phyloP scores from a whole-genome alignment of 2,329 filamentous ascomycete species.

The Fusarium sp. region DNA sequence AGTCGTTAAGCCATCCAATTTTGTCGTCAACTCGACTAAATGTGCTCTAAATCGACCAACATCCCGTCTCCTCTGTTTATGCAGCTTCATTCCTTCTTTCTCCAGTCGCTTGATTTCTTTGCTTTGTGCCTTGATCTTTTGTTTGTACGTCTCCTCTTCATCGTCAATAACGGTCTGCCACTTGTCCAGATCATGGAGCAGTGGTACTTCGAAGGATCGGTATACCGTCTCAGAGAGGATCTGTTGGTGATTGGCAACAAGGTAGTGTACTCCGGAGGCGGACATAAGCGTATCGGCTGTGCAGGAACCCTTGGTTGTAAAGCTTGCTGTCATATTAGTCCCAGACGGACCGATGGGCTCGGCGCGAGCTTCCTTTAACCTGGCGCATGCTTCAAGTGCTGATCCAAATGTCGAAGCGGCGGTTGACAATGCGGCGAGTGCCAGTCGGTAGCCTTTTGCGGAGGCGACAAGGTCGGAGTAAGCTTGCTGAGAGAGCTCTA shows the following conservation, averaged over 20 bases:
- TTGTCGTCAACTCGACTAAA: constrained; percentile 69
- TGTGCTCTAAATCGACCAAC: constrained; percentile 71
- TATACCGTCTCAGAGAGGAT: constrained; percentile 77
- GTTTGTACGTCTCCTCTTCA: constrained; percentile 69
- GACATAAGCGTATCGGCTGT: constrained; percentile 72
- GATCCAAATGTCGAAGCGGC: constrained; percentile 72
- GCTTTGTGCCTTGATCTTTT: constrained; percentile 63
- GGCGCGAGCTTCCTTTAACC: constrained; percentile 72
- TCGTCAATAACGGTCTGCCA: constrained; percentile 73
- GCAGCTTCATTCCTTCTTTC: constrained; percentile 71
- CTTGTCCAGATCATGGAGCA: constrained; percentile 75
- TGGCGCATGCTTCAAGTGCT: constrained; percentile 74
- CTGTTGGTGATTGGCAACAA: constrained; percentile 76
- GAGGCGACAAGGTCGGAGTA: constrained; percentile 70
- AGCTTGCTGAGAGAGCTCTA: constrained; percentile 69
- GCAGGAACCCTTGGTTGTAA: constrained; percentile 62
- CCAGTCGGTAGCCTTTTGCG: constrained; percentile 71
- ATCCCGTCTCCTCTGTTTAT: constrained; percentile 68
- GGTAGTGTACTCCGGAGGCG: constrained; percentile 72
- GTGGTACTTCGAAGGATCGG: constrained; percentile 73
- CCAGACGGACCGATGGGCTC: constrained; percentile 60
- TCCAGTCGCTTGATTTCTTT: constrained; percentile 72
- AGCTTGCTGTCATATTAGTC: constrained; percentile 58
- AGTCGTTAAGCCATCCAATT: constrained; percentile 70
- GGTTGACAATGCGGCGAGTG: constrained; percentile 68